phyloP scores from a whole-genome alignment of 2,329 filamentous ascomycete species.

The Chaetomium strumarium region DNA sequence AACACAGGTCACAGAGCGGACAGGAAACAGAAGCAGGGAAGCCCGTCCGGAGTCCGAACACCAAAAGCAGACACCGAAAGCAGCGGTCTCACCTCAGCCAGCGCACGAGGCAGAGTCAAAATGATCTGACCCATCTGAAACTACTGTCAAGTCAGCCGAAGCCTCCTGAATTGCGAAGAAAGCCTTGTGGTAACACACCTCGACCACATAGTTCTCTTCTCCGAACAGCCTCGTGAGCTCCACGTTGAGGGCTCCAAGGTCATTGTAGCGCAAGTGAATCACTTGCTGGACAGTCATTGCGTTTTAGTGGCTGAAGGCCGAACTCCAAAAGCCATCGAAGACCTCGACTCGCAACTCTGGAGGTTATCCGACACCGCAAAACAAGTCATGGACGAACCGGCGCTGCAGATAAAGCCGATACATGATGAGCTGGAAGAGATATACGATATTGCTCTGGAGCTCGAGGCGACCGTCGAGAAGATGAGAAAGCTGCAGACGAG shows the following conservation, averaged over 20 bases:
- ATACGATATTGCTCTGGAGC: too few relatives aligned
- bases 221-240: not conserved
- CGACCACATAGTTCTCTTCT: not conserved
- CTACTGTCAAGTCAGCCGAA: not conserved
- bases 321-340: too few relatives aligned
- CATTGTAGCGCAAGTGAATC: not conserved
- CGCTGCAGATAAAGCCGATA: too few relatives aligned
- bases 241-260: not conserved
- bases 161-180: not conserved
- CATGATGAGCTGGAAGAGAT: too few relatives aligned
- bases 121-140: not conserved
- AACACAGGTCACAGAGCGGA: not conserved
- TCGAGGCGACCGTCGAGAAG: too few relatives aligned
- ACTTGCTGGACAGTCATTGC: slow-evolving; percentile 1
- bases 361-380: too few relatives aligned
- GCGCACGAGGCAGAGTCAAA: slow-evolving; percentile 1
- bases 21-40: not conserved
- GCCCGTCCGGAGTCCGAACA: too few relatives aligned
- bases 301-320: not conserved
- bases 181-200: not conserved
- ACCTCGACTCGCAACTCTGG: too few relatives aligned
- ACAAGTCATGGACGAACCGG: too few relatives aligned
- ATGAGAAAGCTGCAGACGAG: too few relatives aligned
- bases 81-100: not conserved
- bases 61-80: not conserved